Base-by-base conservation (phyloP, 768 basidiomycete species). In the Rhizopogon vulgaris region DNA sequence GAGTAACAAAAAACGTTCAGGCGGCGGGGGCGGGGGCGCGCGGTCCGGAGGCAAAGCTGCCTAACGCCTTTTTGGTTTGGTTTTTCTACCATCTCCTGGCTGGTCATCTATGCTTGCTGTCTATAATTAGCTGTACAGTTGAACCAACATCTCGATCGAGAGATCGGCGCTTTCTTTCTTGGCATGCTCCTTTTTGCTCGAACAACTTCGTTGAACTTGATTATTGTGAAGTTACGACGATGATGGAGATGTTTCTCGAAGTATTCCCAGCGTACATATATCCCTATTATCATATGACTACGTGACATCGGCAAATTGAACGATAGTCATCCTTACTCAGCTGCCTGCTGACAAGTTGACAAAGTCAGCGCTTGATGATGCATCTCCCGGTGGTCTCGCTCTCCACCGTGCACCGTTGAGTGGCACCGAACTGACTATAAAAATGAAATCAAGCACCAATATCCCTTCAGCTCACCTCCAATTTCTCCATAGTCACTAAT, bases 1-100 rank as follows among this genome's bases (percentile, higher is more conserved):
- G 43, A 73, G 82, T 39, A 78, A 77, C 30, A 81, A 77, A 32
- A 82, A 78, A 61, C 75, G 79, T 38, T 61, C 71, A n/a, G 66
- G 66, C n/a, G 60, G 62, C 10, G 28, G 28, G 27, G 62, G 67
- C 12, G 41, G 55, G 15, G 34, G 47, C 15, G 58, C 62, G 7
- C 66, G 67, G 40, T 65, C 69, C 3, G 58, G 58, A 4, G 68
- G 47, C 12, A 69, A 62, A 48, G 63, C 62, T 6, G 55, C 68
- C 28, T 6, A 67, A 63, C 32, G 22, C 22, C 3, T 22, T 22
- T 22, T 22, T 22, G 22, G 22, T 22, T 22, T 22, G 22, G 22
- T 22, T 22, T 22, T 22, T 22, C 22, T 22, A 22, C 22, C 22
- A 22, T 22, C 22, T 22, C 18, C 17, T 45, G 43, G 30, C 28